Evolutionary conservation across 768 basidiomycete genomes (phyloP).

Genomic region (Lactifluus subvellereus): DNA sequence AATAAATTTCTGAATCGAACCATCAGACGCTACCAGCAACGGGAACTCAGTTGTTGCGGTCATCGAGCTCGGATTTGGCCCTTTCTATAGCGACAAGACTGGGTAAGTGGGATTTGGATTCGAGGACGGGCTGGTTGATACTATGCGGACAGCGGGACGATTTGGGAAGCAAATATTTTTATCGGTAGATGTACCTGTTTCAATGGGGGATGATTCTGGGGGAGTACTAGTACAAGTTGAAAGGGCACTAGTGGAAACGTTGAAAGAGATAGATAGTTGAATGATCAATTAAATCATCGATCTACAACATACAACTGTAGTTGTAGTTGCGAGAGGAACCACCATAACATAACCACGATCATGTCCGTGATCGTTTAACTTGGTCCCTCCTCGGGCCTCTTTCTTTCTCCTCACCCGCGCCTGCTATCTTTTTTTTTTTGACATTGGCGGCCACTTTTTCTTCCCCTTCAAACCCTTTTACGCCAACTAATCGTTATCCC

Average conservation of each 20-base stretch:
- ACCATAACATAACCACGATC: slow-evolving; percentile 1
- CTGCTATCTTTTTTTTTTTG: slow-evolving; percentile 14
- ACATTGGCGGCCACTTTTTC: neutral
- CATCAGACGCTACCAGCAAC: slow-evolving; percentile 13
- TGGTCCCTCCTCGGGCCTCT: slow-evolving; percentile 3
- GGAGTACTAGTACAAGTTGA: slow-evolving; percentile 52
- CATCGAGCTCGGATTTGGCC: slow-evolving; percentile 55
- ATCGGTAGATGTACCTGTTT: slow-evolving; percentile 53
- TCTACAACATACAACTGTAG: neutral
- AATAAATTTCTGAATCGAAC: slow-evolving; percentile 2
- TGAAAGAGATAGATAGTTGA: slow-evolving; percentile 33
- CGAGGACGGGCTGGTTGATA: slow-evolving; percentile 20
- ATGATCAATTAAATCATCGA: neutral
- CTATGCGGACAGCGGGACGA: slow-evolving; percentile 46
- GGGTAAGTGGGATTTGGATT: slow-evolving; percentile 46
- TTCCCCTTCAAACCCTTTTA: neutral
- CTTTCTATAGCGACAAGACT: slow-evolving; percentile 74
- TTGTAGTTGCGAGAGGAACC: neutral
- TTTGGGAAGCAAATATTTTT: slow-evolving; percentile 66
- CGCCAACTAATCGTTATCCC: slow-evolving; percentile 9
- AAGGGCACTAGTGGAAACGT: slow-evolving; percentile 46
- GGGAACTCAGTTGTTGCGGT: slow-evolving; percentile 61
- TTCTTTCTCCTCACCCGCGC: neutral
- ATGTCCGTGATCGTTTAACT: neutral
- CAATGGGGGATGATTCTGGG: slow-evolving; percentile 44